Evolutionary conservation across 495 filamentous ascomycete species (phyloP).

Genomic region (Astrothelium subdiscretum): DNA sequence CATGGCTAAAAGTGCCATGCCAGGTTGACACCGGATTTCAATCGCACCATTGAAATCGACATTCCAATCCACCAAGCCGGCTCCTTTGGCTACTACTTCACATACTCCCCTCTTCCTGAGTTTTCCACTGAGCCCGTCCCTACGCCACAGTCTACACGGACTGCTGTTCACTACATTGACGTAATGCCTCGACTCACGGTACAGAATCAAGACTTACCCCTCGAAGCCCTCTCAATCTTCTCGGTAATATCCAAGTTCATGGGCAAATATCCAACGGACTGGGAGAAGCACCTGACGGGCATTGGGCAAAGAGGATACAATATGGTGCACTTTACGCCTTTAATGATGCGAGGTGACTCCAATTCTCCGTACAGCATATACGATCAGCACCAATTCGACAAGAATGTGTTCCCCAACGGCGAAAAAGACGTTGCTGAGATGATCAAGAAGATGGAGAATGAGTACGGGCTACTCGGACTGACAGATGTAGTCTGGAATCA

Average conservation of each 20-base stretch:
- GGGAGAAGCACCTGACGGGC: constrained; percentile 78
- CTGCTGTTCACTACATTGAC: constrained; percentile 78
- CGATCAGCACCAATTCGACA: constrained; percentile 82
- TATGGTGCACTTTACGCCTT: constrained; percentile 95
- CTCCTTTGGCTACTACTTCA: constrained; percentile 91
- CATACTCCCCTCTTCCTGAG: constrained; percentile 74
- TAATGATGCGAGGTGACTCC: constrained; percentile 77
- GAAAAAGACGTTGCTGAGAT: constrained; percentile 71
- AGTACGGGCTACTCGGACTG: constrained; percentile 74
- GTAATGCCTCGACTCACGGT: constrained; percentile 75
- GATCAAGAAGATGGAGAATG: constrained; percentile 69
- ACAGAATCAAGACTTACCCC: constrained; percentile 54
- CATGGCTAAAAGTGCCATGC: neutral
- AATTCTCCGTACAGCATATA: constrained; percentile 97
- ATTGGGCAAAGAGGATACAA: constrained; percentile 89
- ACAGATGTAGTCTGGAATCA: constrained; percentile 99
- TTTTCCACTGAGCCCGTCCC: constrained; percentile 48
- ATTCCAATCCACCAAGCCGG: constrained; percentile 75
- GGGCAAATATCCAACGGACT: constrained; percentile 77
- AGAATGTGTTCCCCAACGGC: constrained; percentile 68
- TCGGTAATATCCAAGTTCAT: constrained; percentile 98
- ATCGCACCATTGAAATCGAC: constrained; percentile 77
- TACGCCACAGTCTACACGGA: constrained; percentile 48
- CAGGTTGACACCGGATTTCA: constrained; percentile 87
- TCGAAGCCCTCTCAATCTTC: constrained; percentile 80